These are phyloP conservation scores for Silene conica DNA, from an alignment of 148 eudicot species.

Conservation along the genomic window DNA sequence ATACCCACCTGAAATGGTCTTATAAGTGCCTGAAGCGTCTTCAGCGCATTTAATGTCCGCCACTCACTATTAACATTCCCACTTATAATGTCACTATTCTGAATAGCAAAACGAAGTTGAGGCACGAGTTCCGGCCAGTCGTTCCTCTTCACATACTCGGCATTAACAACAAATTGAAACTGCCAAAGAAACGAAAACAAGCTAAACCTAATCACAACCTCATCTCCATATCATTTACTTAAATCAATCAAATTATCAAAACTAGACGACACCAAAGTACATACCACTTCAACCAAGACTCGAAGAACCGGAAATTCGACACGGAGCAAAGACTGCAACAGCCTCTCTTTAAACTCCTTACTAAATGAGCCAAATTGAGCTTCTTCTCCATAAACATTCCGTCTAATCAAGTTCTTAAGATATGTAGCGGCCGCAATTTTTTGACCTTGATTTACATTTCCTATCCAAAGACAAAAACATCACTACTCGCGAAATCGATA, in stretches of 20 bases:
- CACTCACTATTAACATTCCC: slow-evolving; percentile 35
- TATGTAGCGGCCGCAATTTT: slow-evolving; percentile 73
- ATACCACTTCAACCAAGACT: slow-evolving; percentile 66
- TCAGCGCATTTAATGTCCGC: slow-evolving; percentile 58
- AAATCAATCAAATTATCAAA: background rate
- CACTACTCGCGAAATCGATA: background rate
- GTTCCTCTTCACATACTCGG: slow-evolving; percentile 60
- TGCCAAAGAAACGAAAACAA: slow-evolving; percentile 18
- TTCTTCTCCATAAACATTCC: slow-evolving; percentile 31
- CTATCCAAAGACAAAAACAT: slow-evolving; percentile 18
- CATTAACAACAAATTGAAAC: slow-evolving; percentile 56
- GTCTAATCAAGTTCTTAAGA: slow-evolving; percentile 62
- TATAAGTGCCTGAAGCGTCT: slow-evolving; percentile 53
- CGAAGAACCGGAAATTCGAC: slow-evolving; percentile 48
- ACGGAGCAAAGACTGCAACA: slow-evolving; percentile 49
- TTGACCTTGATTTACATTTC: slow-evolving; percentile 45
- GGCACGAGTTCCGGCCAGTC: slow-evolving; percentile 72
- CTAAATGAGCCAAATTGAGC: slow-evolving; percentile 28
- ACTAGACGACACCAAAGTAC: background rate
- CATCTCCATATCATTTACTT: background rate
- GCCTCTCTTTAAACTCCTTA: slow-evolving; percentile 54
- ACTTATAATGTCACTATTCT: slow-evolving; percentile 45
- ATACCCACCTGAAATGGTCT: slow-evolving; percentile 63
- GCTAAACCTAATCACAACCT: background rate
- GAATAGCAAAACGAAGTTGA: slow-evolving; percentile 45